Percentiles rank a stretch among this genome's conserved stretches.
phyloP scores from a whole-genome alignment of 345 rosid genomes.

The Brassica carinata region DNA sequence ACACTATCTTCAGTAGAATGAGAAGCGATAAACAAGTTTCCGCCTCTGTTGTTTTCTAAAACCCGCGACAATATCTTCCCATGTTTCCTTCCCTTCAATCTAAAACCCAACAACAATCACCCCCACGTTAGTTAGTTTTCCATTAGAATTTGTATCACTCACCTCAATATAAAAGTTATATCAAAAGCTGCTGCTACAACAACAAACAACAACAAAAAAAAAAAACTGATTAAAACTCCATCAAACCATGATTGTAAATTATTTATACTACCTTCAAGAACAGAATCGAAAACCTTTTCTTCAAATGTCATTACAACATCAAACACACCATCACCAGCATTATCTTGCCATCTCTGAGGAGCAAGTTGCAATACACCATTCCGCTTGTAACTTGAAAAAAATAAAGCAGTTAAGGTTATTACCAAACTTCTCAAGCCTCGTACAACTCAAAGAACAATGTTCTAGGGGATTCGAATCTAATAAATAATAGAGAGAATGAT shows the following conservation, averaged over 20 bases:
- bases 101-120: no score
- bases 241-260: no score
- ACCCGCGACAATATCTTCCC: conserved; percentile 49
- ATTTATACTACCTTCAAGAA: conserved; percentile 65
- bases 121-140: no score
- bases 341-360: conserved; percentile 95
- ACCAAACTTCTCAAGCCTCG: conserved; percentile 1
- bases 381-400: conserved; percentile 67
- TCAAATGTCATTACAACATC: conserved; percentile 81
- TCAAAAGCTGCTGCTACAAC: no score
- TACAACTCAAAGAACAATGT: neutral
- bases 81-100: no score
- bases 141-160: no score
- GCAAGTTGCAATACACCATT: conserved; percentile 89
- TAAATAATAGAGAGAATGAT: conserved; percentile 27
- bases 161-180: no score
- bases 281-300: conserved; percentile 92
- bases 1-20: conserved; percentile 61
- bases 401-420: conserved; percentile 16
- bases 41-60: conserved; percentile 80
- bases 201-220: no score
- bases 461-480: no score
- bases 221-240: no score
- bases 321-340: conserved; percentile 81
- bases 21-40: conserved; percentile 71